Base-by-base conservation (phyloP, 441 rosid species). In the Pelargonium citronellum region DNA sequence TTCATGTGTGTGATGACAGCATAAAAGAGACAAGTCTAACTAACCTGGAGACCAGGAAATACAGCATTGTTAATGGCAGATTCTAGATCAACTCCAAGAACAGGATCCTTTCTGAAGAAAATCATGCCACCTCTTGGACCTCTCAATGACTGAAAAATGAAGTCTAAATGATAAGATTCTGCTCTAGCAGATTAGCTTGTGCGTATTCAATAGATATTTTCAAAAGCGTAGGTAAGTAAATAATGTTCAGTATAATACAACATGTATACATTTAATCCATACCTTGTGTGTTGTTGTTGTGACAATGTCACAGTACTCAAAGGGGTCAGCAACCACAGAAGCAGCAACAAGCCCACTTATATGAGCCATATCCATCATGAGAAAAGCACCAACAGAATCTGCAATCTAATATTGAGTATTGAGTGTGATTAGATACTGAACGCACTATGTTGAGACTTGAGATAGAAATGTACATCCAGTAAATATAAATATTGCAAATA, bases 41-140 rank as follows among this genome's bases (percentile, higher is more conserved):
- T 15, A 16, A 55, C 61, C 61, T 55, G 61, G 4, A 55, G 75
- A 49, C 79, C 79, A 7, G 75, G 79, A 55, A 71, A 75, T 63
- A 75, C 75, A 39, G 75, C 79, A 41, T 71, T 67, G 22, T 75
- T 75, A 16, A 75, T 71, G 53, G 72, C 67, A 61, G 67, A 74
- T 71, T 75, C 79, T 3, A 24, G 72, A 71, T 75, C 71, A 75
- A 17, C 47, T 34, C 22, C 47, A 16, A 39, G 47, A 66, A 34
- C 17, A 15, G 68, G 55, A 49, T 68, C 75, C 75, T 75, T 75
- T 53, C 71, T 71, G 69, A 75, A 75, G 75, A 75, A 75, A 68
- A 75, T 75, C 75, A 75, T 75, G 6, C 72, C 79, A 17, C 79
- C 79, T 61, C 79, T 63, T 30, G 75, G 79, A 39, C 79, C 79